These are phyloP conservation scores for Penicillium ochrochloron DNA, from an alignment of 495 filamentous ascomycete genomes.

Conservation along the genomic window DNA sequence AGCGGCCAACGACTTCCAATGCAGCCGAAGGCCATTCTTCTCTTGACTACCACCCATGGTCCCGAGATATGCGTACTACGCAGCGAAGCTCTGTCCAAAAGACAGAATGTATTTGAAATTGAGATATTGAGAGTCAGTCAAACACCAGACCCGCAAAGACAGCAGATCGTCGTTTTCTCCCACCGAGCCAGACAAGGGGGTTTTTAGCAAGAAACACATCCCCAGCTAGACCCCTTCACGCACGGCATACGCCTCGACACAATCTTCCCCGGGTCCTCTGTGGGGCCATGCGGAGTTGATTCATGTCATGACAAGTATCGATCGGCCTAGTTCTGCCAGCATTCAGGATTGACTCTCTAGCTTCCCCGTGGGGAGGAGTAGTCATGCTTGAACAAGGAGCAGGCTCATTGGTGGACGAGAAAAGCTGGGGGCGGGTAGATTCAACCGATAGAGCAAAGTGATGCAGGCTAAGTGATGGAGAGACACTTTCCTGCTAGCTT, in stretches of 20 bases:
- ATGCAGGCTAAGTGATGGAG: slow-evolving; percentile 1
- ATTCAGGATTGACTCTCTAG: slow-evolving; percentile 12
- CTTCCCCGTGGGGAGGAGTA: slow-evolving; percentile 15
- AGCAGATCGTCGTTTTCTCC: neutral
- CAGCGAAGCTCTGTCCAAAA: neutral
- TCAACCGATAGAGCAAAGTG: neutral
- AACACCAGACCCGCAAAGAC: neutral
- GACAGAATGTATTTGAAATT: neutral
- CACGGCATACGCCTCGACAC: neutral
- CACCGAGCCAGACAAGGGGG: neutral
- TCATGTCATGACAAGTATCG: slow-evolving; percentile 3
- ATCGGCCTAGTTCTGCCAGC: slow-evolving; percentile 3
- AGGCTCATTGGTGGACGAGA: slow-evolving; percentile 7
- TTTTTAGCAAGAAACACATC: slow-evolving; percentile 5
- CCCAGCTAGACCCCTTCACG: neutral
- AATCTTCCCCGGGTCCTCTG: slow-evolving; percentile 11
- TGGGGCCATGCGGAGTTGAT: slow-evolving; percentile 25
- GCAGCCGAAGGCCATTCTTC: slow-evolving; percentile 25
- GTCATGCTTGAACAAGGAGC: neutral
- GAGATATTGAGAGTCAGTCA: neutral
- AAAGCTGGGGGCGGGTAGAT: neutral
- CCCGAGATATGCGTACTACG: neutral
- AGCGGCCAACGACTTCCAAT: slow-evolving; percentile 30
- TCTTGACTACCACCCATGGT: slow-evolving; percentile 16
- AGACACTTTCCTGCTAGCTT: neutral